phyloP scores from a whole-genome alignment of 306 rosid species.

The Glycine tomentella region DNA sequence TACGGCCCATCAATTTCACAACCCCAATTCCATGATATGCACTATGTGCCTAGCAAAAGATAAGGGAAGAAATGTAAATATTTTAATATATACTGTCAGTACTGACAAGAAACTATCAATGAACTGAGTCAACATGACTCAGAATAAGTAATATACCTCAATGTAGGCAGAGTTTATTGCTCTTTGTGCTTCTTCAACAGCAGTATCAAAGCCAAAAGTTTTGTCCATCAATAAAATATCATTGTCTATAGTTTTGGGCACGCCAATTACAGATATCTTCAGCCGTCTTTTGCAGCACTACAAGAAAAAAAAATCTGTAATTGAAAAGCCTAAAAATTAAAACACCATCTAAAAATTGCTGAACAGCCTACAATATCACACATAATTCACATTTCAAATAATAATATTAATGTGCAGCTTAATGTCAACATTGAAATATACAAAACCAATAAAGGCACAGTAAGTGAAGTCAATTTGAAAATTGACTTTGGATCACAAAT shows the following conservation, averaged over 20 bases:
- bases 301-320: background rate
- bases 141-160: conserved; percentile 64
- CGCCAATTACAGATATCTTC: conserved; percentile 91
- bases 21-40: conserved; percentile 96
- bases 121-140: conserved; percentile 9
- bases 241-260: conserved; percentile 98
- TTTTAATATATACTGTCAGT: background rate
- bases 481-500: no score
- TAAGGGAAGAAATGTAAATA: conserved; percentile 36
- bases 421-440: conserved; percentile 8
- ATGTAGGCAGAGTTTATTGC: conserved; percentile 98
- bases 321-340: no score
- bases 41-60: conserved; percentile 87
- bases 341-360: no score
- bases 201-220: conserved; percentile 98
- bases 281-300: conserved; percentile 79
- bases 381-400: background rate
- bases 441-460: background rate
- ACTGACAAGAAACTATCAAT: conserved; percentile 11
- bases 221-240: conserved; percentile 96
- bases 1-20: conserved; percentile 99
- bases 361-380: background rate
- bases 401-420: background rate
- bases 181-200: conserved; percentile 98
- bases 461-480: background rate